phyloP scores from a whole-genome alignment of 257 asterid genomes.

The Rhazya stricta region DNA sequence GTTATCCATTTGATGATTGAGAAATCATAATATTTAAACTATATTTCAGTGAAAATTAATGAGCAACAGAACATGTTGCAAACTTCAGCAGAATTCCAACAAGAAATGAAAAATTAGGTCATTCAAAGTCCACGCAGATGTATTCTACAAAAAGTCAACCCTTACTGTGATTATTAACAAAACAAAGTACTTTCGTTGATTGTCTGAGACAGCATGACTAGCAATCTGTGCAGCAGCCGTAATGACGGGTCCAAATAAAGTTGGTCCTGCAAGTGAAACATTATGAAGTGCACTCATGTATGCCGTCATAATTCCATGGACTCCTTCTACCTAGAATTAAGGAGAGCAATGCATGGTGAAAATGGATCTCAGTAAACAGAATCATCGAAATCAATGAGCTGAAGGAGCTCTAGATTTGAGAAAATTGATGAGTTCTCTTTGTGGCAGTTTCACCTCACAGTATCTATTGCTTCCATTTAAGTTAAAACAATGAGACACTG shows the following conservation, averaged over 20 bases:
- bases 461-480: conserved; percentile 84
- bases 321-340: conserved; percentile 75
- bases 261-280: conserved; percentile 97
- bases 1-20: background rate
- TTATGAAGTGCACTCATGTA: conserved; percentile 82
- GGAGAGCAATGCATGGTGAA: conserved; percentile 11
- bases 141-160: background rate
- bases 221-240: conserved; percentile 85
- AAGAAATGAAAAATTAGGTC: background rate
- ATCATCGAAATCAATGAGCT: conserved; percentile 9
- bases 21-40: background rate
- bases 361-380: conserved; percentile 8
- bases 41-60: background rate
- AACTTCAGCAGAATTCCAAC: background rate
- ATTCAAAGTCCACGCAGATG: background rate
- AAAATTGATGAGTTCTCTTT: background rate
- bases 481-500: conserved; percentile 96
- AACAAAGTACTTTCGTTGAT: conserved; percentile 70
- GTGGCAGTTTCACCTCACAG: conserved; percentile 58
- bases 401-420: background rate
- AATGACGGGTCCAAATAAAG: conserved; percentile 86
- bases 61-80: background rate
- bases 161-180: conserved; percentile 90
- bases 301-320: conserved; percentile 79
- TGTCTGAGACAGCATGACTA: conserved; percentile 62